phyloP scores from a whole-genome alignment of 495 filamentous ascomycete species.

The Aspergillus diversus region DNA sequence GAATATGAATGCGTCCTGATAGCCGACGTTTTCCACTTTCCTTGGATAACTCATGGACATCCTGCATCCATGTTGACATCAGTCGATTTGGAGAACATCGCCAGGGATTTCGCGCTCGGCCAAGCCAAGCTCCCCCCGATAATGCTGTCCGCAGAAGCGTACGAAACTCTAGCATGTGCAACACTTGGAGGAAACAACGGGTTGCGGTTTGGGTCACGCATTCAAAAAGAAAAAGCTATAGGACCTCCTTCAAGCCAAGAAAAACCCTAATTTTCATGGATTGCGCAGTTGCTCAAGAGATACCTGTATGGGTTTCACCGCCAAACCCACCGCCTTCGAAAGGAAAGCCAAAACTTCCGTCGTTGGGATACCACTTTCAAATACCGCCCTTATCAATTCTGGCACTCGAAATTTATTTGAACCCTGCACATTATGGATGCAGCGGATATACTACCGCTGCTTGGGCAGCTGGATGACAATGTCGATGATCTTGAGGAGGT shows the following conservation, averaged over 20 bases:
- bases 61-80: constrained; percentile 39
- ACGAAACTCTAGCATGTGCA: constrained; percentile 38
- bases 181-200: constrained; percentile 34
- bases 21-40: constrained; percentile 29
- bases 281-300: too few relatives aligned
- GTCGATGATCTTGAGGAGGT: constrained; percentile 77
- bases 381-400: not conserved
- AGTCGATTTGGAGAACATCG: constrained; percentile 19
- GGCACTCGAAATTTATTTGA: not conserved
- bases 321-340: constrained; percentile 26
- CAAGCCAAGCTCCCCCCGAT: constrained; percentile 23
- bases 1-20: constrained; percentile 58
- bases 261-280: too few relatives aligned
- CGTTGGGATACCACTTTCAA: constrained; percentile 10
- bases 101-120: not conserved
- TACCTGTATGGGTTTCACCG: constrained; percentile 15
- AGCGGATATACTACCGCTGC: constrained; percentile 48
- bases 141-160: constrained; percentile 44
- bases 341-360: constrained; percentile 32
- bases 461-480: constrained; percentile 74
- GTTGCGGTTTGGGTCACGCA: not conserved
- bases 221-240: not conserved
- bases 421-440: constrained; percentile 42
- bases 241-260: too few relatives aligned
- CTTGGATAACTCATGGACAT: constrained; percentile 31